Conservation (phyloP, 2,329 filamentous ascomycete species). For the Talaromyces sp. region DNA sequence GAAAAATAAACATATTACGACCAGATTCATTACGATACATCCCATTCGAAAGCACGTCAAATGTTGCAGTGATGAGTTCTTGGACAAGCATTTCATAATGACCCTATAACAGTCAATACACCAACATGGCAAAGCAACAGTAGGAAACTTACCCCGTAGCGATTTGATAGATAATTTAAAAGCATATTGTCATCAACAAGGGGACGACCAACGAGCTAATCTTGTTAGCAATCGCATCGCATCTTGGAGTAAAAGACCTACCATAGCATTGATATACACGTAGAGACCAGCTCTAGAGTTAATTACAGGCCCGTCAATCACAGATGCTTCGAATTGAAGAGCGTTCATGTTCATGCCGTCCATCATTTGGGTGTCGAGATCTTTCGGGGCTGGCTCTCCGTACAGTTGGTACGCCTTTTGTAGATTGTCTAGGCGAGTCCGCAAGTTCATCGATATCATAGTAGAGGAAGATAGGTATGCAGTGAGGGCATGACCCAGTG, state of each 20-base stretch:
- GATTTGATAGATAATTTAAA: slow-evolving; percentile 73
- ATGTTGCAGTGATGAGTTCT: slow-evolving; percentile 80
- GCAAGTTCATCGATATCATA: slow-evolving; percentile 33
- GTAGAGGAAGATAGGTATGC: slow-evolving; percentile 36
- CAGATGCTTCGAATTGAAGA: slow-evolving; percentile 48
- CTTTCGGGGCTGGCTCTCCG: slow-evolving; percentile 35
- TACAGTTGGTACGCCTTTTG: slow-evolving; percentile 40
- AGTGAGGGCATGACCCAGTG: slow-evolving; percentile 33
- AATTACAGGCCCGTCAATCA: slow-evolving; percentile 63
- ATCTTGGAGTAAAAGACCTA: slow-evolving; percentile 30
- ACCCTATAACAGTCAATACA: slow-evolving; percentile 45
- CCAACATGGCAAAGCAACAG: neutral
- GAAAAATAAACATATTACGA: slow-evolving; percentile 63
- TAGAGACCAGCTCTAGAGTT: slow-evolving; percentile 80
- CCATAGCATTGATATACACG: slow-evolving; percentile 75
- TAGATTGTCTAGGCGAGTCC: slow-evolving; percentile 33
- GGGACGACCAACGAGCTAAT: slow-evolving; percentile 71
- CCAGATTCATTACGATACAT: slow-evolving; percentile 64
- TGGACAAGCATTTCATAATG: slow-evolving; percentile 72
- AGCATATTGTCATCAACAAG: slow-evolving; percentile 75
- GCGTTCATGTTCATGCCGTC: slow-evolving; percentile 39
- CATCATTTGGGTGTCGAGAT: slow-evolving; percentile 39
- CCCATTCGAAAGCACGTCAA: slow-evolving; percentile 83
- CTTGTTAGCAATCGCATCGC: neutral
- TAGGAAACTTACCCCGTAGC: slow-evolving; percentile 63